phyloP scores from a whole-genome alignment of 768 basidiomycete species.

The Rhizopogon salebrosus region DNA sequence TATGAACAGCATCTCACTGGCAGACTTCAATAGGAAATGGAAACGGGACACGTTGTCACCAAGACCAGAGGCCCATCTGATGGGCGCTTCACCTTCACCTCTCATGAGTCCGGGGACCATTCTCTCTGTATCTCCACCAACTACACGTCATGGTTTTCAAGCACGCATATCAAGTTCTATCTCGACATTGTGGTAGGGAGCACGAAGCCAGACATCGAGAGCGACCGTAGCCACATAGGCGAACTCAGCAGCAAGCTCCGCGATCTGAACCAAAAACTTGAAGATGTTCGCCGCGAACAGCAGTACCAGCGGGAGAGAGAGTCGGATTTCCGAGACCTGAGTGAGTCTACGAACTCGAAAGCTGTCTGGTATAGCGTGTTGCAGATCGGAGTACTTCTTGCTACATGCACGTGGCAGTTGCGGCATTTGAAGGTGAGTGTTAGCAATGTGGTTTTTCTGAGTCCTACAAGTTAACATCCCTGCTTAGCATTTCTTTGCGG shows the following conservation, averaged over 20 bases:
- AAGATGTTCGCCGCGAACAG: slow-evolving; percentile 91
- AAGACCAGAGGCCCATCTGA: slow-evolving; percentile 88
- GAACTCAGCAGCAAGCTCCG: slow-evolving; percentile 79
- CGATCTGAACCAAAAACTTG: slow-evolving; percentile 90
- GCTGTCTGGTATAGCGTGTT: slow-evolving; percentile 93
- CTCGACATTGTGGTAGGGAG: slow-evolving; percentile 91
- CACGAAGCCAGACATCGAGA: slow-evolving; percentile 80
- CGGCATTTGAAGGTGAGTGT: slow-evolving; percentile 77
- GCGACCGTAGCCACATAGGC: slow-evolving; percentile 81
- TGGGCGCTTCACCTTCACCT: slow-evolving; percentile 95
- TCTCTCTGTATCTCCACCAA: slow-evolving; percentile 94
- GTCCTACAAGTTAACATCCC: slow-evolving; percentile 1
- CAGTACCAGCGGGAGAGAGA: slow-evolving; percentile 97
- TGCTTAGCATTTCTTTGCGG: slow-evolving; percentile 77
- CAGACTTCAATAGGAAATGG: slow-evolving; percentile 63
- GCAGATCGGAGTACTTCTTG: slow-evolving; percentile 81
- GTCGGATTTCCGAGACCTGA: slow-evolving; percentile 81
- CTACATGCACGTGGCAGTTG: slow-evolving; percentile 90
- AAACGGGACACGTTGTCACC: slow-evolving; percentile 74
- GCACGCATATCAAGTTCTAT: slow-evolving; percentile 88
- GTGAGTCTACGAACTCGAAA: slow-evolving; percentile 84
- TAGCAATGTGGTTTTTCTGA: not conserved
- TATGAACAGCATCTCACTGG: not conserved
- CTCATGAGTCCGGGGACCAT: slow-evolving; percentile 95
- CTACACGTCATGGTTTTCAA: slow-evolving; percentile 83